Evolutionary conservation across 2,329 filamentous ascomycete genomes (phyloP), one percentile per base, ranked within the genome.

Genomic region (Madurella fahalii): DNA sequence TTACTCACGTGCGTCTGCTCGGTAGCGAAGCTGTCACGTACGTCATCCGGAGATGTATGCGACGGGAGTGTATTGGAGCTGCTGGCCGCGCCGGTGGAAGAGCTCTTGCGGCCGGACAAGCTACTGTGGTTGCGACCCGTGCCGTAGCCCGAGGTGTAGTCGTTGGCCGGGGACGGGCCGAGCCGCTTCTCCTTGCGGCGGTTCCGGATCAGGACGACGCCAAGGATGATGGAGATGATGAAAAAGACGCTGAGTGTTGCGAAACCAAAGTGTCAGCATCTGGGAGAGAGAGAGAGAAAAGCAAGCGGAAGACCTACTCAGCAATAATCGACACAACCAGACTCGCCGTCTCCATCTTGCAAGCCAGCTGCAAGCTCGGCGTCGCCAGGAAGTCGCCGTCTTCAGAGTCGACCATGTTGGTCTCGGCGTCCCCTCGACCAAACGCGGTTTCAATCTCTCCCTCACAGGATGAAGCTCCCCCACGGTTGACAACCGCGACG

Each of bases 271-370:
- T 32, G 56, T 55, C 32, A 55, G 20, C 25, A 25, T 25, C 25
- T 7, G 25, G 4, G 7, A 20, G 5, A 31, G 8, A 2, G 9
- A 16, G 9, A 15, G 17, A 12, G 16, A n/a, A 15, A 16, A 18
- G 30, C 20, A 7, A 58, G 8, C 30, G 9, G 1, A 9, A 16
- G 34, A 62, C 77, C 73, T 76, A 91, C 84, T 88, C 84, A 65
- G 80, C 87, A 53, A 91, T 81, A 57, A 96, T 87, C 31, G 91
- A 76, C 15, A 94, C 84, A 3, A 89, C 87, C 61, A 96, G 85
- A 57, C 78, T 81, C 43, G 86, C 90, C 47, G 85, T 89, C 72
- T 95, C 83, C 62, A 96, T 75, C 56, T 78, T 78, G 75, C 92
- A 96, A 1, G 86, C 84, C 8, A 70, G 70, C 40, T 65, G 68